Evolutionary conservation across 306 rosid species (phyloP), one percentile per base, ranked within the genome.

Genomic region (Glycine latifolia): DNA sequence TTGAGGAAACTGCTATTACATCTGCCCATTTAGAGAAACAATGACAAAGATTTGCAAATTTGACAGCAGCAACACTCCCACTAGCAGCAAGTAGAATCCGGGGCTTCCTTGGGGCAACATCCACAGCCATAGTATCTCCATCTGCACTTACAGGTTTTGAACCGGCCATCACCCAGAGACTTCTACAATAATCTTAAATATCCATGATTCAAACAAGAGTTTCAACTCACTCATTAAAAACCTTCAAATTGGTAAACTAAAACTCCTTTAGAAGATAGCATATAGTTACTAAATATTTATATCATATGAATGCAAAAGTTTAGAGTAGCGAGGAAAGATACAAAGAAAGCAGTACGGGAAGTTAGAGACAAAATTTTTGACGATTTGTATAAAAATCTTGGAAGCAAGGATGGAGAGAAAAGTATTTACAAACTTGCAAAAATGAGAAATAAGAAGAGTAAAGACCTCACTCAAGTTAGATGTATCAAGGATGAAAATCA

Each of bases 11-110:
- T 6, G 98, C 98, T 85, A 86, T 89, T 70, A 93, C 97, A 73
- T 92, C 98, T 6, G 98, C 99, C 99, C 98, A 96, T 85, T 93
- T 98, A 6, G 90, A 79, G 80, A 93, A 96, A 74, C 89, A 87
- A 90, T 84, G 98, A 80, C 94, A 93, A 41, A 95, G 93, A 83
- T 93, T 94, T 10, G 97, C 91, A 67, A 95, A 96, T 87, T 92
- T 96, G 76, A 96, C 74, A 55, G 99, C 86, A 61, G 99, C 99
- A 69, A 93, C 99, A 84, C 99, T 96, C 66, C 98, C 99, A 50
- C 98, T 87, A 17, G 99, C 94, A 53, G 98, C 97, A 69, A 96
- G 98, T 77, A 93, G 90, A 82, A 96, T 96, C 83, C 95, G 91
- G 33, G 99, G 99, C 92, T 85, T 95, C 80, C 99, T 90, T 2